phyloP scores from a whole-genome alignment of 1,284 basidiomycete genomes.

The Marasmius tenuissimus region DNA sequence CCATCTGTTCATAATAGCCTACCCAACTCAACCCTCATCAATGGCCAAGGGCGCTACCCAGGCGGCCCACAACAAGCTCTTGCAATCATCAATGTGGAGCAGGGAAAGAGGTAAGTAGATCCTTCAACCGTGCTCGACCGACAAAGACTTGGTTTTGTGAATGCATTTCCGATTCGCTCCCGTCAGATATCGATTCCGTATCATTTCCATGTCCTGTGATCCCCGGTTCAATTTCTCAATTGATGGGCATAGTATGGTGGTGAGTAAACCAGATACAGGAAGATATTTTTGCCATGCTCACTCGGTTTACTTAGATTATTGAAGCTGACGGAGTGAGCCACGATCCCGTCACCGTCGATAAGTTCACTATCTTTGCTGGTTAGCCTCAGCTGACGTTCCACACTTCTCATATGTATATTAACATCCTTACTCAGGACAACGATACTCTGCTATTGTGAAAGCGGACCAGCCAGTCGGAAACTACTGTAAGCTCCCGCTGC shows the following conservation, averaged over 20 bases:
- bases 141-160: too few relatives aligned
- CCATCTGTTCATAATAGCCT: not conserved
- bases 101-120: constrained; percentile 9
- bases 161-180: too few relatives aligned
- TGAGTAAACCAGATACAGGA: too few relatives aligned
- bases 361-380: constrained; percentile 16
- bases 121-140: too few relatives aligned
- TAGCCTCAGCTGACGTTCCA: too few relatives aligned
- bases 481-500: constrained; percentile 16
- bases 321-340: constrained; percentile 31
- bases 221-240: constrained; percentile 30
- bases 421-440: constrained; percentile 15
- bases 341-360: constrained; percentile 27
- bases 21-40: not conserved
- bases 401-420: too few relatives aligned
- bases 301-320: constrained; percentile 18
- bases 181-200: constrained; percentile 28
- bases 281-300: too few relatives aligned
- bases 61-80: constrained; percentile 12
- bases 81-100: constrained; percentile 25
- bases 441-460: constrained; percentile 28
- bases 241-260: constrained; percentile 30
- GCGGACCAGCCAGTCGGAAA: constrained; percentile 23
- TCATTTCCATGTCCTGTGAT: constrained; percentile 26
- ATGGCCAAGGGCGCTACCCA: not conserved